phyloP scores from a whole-genome alignment of 441 rosid species.

The Theobroma grandiflorum region DNA sequence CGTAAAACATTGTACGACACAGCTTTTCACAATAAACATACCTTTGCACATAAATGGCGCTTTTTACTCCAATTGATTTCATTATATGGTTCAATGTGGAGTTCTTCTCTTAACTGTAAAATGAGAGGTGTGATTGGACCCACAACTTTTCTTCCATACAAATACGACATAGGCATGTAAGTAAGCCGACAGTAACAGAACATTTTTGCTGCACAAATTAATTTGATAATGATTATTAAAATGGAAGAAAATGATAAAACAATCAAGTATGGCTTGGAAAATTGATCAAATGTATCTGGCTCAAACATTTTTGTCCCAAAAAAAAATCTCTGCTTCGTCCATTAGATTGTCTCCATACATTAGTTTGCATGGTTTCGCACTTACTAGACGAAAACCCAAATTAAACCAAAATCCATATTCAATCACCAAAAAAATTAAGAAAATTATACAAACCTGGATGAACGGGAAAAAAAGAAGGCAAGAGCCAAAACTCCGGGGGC shows the following conservation, averaged over 20 bases:
- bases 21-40: too few species aligned
- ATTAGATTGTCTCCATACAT: too few species aligned
- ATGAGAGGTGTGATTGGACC: slow-evolving; percentile 56
- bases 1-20: too few species aligned
- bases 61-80: slow-evolving; percentile 42
- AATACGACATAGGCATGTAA: slow-evolving; percentile 61
- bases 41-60: slow-evolving; percentile 59
- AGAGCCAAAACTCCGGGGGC: slow-evolving; percentile 60
- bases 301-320: too few species aligned
- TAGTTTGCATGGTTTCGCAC: too few species aligned
- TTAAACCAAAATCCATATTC: too few species aligned
- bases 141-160: slow-evolving; percentile 56
- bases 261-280: too few species aligned
- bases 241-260: too few species aligned
- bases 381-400: too few species aligned
- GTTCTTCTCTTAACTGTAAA: slow-evolving; percentile 41
- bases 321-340: too few species aligned
- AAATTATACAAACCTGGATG: slow-evolving; percentile 24
- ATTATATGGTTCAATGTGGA: slow-evolving; percentile 39
- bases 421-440: too few species aligned
- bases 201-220: slow-evolving; percentile 58
- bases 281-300: background rate
- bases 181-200: slow-evolving; percentile 56
- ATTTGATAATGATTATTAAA: too few species aligned
- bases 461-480: slow-evolving; percentile 38